Evolutionary conservation across 495 filamentous ascomycete genomes (phyloP), one percentile per base, ranked within the genome.

Genomic region (Penicillium daleae): DNA sequence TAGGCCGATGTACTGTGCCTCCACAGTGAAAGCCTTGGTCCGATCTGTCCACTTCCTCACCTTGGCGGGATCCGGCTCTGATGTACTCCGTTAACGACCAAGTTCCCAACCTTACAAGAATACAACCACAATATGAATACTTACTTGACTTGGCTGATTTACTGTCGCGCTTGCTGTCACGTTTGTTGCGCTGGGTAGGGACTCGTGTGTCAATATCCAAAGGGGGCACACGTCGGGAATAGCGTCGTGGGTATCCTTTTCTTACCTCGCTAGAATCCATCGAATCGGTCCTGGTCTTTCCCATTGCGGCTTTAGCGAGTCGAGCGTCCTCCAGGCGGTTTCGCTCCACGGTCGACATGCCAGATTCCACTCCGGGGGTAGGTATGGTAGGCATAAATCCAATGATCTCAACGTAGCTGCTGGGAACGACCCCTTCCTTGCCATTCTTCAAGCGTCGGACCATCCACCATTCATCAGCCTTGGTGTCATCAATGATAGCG

Each of bases 391-490:
- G 61, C 22, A 88, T 75, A 3, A 83, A 83, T 42, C 89, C 91
- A 12, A 83, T 90, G 31, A 96, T 80, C 73, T 99, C 95, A 54
- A 98, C 88, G 74, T 97, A 99, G 75, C 90, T 96, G 78, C 92
- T 93, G 5, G 95, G 95, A n/a, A 99, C 93, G 12, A 98, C 95
- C n/a, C 95, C 96, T 72, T 96, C 91, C 70, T 91, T 92, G 50
- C 91, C 91, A 73, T 93, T 97, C 79, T 92, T 93, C 52, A 96
- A 64, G 32, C 93, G 86, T 51, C 90, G 87, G 12, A 99, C 93
- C 82, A 93, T 90, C 94, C 96, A 98, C 95, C 95, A 99, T 72
- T 99, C 95, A 49, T 97, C 93, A 56, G 93, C 97, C 75, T 91
- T 92, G 59, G 81, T 86, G 71, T 96, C 93, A 70, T 99, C 94